Conservation (phyloP, 169 alveolate genomes). For the Blepharisma undulans region DNA sequence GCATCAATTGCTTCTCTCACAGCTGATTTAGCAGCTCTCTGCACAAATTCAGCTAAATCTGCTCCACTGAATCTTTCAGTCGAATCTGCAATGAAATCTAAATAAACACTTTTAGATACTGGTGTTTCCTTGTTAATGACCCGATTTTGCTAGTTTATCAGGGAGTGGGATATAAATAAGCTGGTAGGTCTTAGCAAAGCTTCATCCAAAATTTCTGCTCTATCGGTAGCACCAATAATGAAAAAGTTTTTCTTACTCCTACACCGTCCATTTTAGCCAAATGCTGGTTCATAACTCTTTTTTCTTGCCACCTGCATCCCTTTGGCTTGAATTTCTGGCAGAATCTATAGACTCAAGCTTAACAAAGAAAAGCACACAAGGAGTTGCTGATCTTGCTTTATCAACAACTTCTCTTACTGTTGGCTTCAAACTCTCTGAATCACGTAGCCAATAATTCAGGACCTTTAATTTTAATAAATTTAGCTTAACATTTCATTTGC, state of each 20-base stretch:
- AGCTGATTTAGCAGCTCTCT: slow-evolving; percentile 99
- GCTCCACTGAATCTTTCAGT: slow-evolving; percentile 99
- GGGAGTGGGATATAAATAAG: slow-evolving; percentile 91
- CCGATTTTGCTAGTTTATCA: slow-evolving; percentile 93
- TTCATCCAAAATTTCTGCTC: slow-evolving; percentile 96
- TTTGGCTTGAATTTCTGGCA: slow-evolving; percentile 91
- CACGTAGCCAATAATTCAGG: slow-evolving; percentile 99
- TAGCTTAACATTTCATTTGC: slow-evolving; percentile 99
- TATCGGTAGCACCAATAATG: slow-evolving; percentile 97
- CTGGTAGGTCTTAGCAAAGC: slow-evolving; percentile 97
- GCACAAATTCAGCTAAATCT: slow-evolving; percentile 98
- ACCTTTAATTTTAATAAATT: slow-evolving; percentile 98
- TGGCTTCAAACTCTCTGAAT: slow-evolving; percentile 99
- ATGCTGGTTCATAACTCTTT: slow-evolving; percentile 97
- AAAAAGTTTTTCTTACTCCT: slow-evolving; percentile 92
- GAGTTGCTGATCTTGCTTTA: slow-evolving; percentile 99
- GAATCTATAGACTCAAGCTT: slow-evolving; percentile 99
- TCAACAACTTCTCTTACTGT: slow-evolving; percentile 99
- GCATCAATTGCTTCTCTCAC: slow-evolving; percentile 95
- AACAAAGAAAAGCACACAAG: slow-evolving; percentile 99
- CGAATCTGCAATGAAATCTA: slow-evolving; percentile 96
- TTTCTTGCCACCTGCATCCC: slow-evolving; percentile 98
- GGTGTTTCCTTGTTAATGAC: slow-evolving; percentile 97
- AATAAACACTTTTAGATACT: slow-evolving; percentile 95
- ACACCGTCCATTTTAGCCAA: slow-evolving; percentile 99